Evolutionary conservation across 2,329 filamentous ascomycete genomes (phyloP).

Genomic region (Beauveria sp.): DNA sequence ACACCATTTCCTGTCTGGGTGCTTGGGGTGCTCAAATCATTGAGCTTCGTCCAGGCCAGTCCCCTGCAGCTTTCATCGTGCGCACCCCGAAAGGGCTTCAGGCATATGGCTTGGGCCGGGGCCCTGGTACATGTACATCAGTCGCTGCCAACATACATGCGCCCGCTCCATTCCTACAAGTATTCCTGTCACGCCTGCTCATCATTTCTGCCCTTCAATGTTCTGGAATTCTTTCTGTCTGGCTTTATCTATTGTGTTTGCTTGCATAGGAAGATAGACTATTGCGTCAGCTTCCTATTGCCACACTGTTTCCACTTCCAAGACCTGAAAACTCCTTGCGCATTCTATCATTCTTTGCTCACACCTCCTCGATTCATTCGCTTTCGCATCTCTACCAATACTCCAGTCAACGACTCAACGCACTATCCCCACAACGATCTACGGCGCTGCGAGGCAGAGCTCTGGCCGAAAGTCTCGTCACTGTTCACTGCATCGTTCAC

Average conservation of each 20-base stretch:
- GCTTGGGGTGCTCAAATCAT: neutral
- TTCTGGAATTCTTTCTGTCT: neutral
- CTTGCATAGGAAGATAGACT: neutral
- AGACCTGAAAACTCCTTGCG: neutral
- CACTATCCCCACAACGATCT: neutral
- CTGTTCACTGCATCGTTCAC: neutral
- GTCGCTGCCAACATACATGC: neutral
- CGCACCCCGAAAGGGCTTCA: slow-evolving; percentile 1
- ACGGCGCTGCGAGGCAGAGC: neutral
- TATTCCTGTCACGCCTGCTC: slow-evolving; percentile 1
- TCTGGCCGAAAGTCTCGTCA: neutral
- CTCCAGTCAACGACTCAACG: neutral
- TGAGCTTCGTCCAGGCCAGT: neutral
- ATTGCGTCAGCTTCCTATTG: neutral
- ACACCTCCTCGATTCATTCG: neutral
- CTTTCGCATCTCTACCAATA: neutral
- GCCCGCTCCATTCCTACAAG: slow-evolving; percentile 9
- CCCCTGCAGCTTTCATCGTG: slow-evolving; percentile 10
- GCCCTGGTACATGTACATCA: slow-evolving; percentile 6
- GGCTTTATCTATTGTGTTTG: neutral
- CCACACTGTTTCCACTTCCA: too few relatives aligned
- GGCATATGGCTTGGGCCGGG: neutral
- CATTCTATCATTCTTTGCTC: neutral
- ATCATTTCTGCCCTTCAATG: neutral
- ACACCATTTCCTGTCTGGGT: slow-evolving; percentile 10